phyloP scores from a whole-genome alignment of 2,329 filamentous ascomycete genomes.

The Exophiala lecanii-corni region DNA sequence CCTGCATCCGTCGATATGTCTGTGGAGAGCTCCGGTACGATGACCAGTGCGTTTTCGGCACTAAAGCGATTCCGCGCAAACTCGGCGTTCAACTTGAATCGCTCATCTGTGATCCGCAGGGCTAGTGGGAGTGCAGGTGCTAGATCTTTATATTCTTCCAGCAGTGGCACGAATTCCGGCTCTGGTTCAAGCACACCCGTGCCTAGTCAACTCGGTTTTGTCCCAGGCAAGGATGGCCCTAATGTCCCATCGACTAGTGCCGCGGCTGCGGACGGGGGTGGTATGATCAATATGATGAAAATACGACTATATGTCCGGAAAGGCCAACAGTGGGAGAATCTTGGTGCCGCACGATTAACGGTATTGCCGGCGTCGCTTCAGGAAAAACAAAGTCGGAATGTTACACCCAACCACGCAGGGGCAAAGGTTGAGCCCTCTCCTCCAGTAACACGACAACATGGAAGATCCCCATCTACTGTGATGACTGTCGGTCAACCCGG shows the following conservation, averaged over 20 bases:
- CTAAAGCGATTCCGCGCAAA: slow-evolving; percentile 71
- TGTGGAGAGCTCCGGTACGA: slow-evolving; percentile 62
- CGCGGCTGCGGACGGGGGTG: slow-evolving; percentile 50
- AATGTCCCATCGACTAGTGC: slow-evolving; percentile 38
- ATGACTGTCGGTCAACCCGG: slow-evolving; percentile 22
- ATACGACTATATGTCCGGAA: slow-evolving; percentile 77
- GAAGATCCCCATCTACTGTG: slow-evolving; percentile 29
- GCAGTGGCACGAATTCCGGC: slow-evolving; percentile 31
- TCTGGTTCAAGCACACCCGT: slow-evolving; percentile 38
- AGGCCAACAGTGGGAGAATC: slow-evolving; percentile 81
- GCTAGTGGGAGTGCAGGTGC: slow-evolving; percentile 32
- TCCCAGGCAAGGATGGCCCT: slow-evolving; percentile 55
- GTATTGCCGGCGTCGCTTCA: slow-evolving; percentile 60
- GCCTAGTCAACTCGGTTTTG: slow-evolving; percentile 34
- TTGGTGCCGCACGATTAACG: slow-evolving; percentile 76
- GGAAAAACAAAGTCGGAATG: slow-evolving; percentile 17
- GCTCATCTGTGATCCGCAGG: slow-evolving; percentile 59
- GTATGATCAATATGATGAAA: slow-evolving; percentile 69
- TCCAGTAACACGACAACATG: slow-evolving; percentile 11
- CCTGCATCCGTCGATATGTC: slow-evolving; percentile 50
- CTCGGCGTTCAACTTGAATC: slow-evolving; percentile 75
- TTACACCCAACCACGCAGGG: slow-evolving; percentile 20
- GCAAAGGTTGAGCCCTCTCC: slow-evolving; percentile 21
- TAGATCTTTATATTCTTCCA: slow-evolving; percentile 50
- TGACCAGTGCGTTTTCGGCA: slow-evolving; percentile 72